A percentile compares a stretch with the other conserved stretches of the same genome.
Evolutionary conservation across 208 protist species (phyloP).

Genomic region (Wallacemonas sp.): DNA sequence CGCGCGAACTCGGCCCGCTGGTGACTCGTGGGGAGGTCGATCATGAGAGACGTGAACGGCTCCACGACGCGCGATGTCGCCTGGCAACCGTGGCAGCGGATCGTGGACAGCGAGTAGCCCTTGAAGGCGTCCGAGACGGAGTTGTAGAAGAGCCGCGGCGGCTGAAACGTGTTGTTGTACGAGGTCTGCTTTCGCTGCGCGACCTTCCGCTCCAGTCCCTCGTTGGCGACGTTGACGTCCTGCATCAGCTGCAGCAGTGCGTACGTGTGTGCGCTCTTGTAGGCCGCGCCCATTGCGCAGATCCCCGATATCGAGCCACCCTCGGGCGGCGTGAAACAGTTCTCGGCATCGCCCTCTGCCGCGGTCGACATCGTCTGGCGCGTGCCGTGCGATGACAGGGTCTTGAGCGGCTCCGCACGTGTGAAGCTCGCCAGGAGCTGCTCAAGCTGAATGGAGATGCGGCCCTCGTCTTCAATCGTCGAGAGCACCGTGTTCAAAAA

Average conservation of each 20-base stretch:
- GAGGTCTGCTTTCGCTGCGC: slow-evolving; percentile 34
- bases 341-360: neutral
- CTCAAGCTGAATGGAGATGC: slow-evolving; percentile 50
- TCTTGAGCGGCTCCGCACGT: too few species aligned
- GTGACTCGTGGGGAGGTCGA: slow-evolving; percentile 63
- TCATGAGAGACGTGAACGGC: slow-evolving; percentile 67
- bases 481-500: slow-evolving; percentile 73
- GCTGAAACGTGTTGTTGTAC: slow-evolving; percentile 37
- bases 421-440: slow-evolving; percentile 53
- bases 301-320: neutral
- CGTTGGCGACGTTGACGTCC: slow-evolving; percentile 71
- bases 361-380: neutral
- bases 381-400: too few species aligned
- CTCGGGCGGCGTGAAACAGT: slow-evolving; percentile 13
- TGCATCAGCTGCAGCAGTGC: slow-evolving; percentile 56
- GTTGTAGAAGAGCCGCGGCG: slow-evolving; percentile 63
- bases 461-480: slow-evolving; percentile 74
- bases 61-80: slow-evolving; percentile 65
- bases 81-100: slow-evolving; percentile 70
- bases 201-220: slow-evolving; percentile 42
- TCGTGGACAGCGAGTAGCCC: slow-evolving; percentile 71
- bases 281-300: neutral
- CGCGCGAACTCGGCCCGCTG: slow-evolving; percentile 55
- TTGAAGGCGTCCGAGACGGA: slow-evolving; percentile 76
- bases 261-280: slow-evolving; percentile 36